Base-by-base conservation (phyloP, 257 asterid genomes). In the Nicotiana knightiana region DNA sequence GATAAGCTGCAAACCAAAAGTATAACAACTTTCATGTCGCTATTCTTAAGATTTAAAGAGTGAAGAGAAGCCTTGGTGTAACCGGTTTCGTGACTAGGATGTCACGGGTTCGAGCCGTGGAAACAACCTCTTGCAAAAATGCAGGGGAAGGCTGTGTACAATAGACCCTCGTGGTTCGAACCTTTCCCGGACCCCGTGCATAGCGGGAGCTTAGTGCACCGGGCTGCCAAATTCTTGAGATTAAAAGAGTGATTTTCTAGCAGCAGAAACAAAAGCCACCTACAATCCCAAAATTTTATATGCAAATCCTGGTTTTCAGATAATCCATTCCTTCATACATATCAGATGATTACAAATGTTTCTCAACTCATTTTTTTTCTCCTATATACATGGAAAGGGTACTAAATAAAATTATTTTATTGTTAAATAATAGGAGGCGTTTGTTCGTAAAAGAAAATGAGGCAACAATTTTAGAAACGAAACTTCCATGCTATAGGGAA, bases 1-100 rank as follows among this genome's bases (percentile, higher is more conserved):
- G 77, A 95, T 95, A 90, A 93, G 87, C 99, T 94, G 79, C 79
- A 89, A 75, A 59, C 17, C 35, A 26, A 26, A 46, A 12, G 24
- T 5, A 51, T 48, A 9, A 24, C 15, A 21, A 39, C 57, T 2
- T 68, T n/a, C 33, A 46, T 24, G 78, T 70, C 12, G 58, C 13
- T 30, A 65, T 15, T 65, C 39, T 5, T 28, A 35, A 26, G 70
- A 64, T 63, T 63, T 10, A 1, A 63, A 6, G 70, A 64, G 70
- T 9, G 11, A 64, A 33, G 35, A 4, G 35, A 4, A 33, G 35
- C 4, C 35, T 33, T 33, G 35, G 35, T 5, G 35, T 33, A 33
- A 33, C 35, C 35, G 4, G 35, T 33, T 33, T 3, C 35, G 4
- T 33, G 35, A 28, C 30, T 28, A 33, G 35, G 35, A 33, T 33